Percentiles rank a stretch among this genome's conserved stretches.
Conservation (phyloP, 306 rosid genomes). For the Abrus precatorius region DNA sequence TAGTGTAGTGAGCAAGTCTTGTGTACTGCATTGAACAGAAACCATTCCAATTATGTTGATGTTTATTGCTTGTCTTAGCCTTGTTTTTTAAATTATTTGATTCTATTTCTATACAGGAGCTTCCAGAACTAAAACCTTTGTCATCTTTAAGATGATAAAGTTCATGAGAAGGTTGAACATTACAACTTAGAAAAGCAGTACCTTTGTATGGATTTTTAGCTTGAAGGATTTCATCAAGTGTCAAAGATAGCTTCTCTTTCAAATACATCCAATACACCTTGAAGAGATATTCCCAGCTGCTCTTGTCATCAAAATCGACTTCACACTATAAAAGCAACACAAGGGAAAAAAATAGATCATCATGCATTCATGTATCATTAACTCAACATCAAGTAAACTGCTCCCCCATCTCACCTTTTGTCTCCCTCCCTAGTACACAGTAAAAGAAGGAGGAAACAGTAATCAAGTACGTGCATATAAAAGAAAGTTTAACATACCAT, state of each 20-base stretch:
- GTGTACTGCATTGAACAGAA: constrained; percentile 46
- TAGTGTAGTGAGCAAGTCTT: constrained; percentile 36
- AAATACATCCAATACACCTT: constrained; percentile 89
- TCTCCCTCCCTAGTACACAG: neutral
- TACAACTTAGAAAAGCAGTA: constrained; percentile 52
- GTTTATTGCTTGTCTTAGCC: constrained; percentile 32
- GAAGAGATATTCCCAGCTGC: constrained; percentile 99
- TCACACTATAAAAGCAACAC: constrained; percentile 51
- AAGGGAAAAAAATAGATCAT: constrained; percentile 34
- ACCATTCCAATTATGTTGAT: constrained; percentile 41
- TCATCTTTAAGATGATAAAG: constrained; percentile 53
- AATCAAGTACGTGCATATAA: constrained; percentile 21
- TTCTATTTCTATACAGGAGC: constrained; percentile 60
- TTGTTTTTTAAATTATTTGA: constrained; percentile 51
- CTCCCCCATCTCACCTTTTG: neutral
- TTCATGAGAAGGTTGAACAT: constrained; percentile 53
- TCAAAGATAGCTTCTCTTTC: constrained; percentile 75
- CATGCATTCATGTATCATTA: constrained; percentile 8
- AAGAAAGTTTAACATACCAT: constrained; percentile 60
- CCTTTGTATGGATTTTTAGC: constrained; percentile 83
- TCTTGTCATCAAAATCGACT: constrained; percentile 95
- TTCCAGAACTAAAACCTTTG: constrained; percentile 54
- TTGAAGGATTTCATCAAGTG: constrained; percentile 73
- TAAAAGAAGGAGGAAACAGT: neutral
- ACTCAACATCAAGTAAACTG: neutral